phyloP scores from a whole-genome alignment of 2,329 filamentous ascomycete genomes.

The Furcasterigmium sp. region DNA sequence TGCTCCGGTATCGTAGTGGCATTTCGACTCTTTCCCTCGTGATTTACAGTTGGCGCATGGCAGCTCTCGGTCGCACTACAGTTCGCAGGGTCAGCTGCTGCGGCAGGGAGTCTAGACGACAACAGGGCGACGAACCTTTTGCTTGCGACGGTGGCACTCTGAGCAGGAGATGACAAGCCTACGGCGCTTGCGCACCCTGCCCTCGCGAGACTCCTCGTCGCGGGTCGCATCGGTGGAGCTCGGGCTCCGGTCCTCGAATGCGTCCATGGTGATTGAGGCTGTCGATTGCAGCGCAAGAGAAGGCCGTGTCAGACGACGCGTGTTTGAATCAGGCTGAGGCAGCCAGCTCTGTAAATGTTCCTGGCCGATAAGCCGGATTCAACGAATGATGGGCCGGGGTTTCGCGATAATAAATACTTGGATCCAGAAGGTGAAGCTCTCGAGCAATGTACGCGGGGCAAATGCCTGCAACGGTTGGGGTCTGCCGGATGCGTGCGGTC shows the following conservation, averaged over 20 bases:
- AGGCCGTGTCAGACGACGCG: too few relatives aligned
- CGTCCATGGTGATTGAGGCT: background rate
- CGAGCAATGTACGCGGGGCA: too few relatives aligned
- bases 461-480: too few relatives aligned
- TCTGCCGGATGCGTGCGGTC: too few relatives aligned
- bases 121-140: conserved; percentile 34
- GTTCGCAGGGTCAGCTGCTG: conserved; percentile 6
- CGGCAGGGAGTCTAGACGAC: background rate
- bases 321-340: too few relatives aligned
- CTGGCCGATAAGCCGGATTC: too few relatives aligned
- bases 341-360: too few relatives aligned
- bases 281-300: background rate
- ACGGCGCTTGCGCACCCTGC: conserved; percentile 42
- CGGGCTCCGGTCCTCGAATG: background rate
- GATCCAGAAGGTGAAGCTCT: too few relatives aligned
- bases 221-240: conserved; percentile 3
- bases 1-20: conserved; percentile 50
- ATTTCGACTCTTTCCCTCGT: conserved; percentile 50
- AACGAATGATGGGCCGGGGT: too few relatives aligned
- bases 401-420: too few relatives aligned
- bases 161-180: conserved; percentile 58
- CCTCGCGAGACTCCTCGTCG: background rate
- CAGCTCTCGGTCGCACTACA: conserved; percentile 52
- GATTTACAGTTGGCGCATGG: conserved; percentile 56
- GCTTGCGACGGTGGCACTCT: conserved; percentile 60